Evolutionary conservation across 345 rosid species (phyloP).

Genomic region (Populus simonii): DNA sequence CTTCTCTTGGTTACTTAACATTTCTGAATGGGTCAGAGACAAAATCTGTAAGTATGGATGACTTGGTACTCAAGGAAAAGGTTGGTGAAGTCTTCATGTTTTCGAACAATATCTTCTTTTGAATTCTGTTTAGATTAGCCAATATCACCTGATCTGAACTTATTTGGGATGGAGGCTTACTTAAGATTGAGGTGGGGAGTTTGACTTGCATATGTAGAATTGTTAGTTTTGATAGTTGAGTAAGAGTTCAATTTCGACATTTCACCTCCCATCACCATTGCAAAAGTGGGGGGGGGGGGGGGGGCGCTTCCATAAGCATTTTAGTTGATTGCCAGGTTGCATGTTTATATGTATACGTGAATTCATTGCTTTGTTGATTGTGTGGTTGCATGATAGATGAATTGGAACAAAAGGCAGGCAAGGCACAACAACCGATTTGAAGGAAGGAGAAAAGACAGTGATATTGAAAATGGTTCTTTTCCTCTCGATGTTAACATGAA

Average conservation of each 20-base stretch:
- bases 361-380: slow-evolving; percentile 2
- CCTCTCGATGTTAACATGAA: slow-evolving; percentile 31
- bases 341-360: not conserved
- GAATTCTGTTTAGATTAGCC: not conserved
- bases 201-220: not conserved
- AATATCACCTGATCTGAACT: not conserved
- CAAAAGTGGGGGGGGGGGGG: no score
- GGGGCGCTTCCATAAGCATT: not conserved
- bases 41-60: slow-evolving; percentile 43
- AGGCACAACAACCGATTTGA: slow-evolving; percentile 36
- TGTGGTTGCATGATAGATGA: slow-evolving; percentile 39
- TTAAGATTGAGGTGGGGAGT: not conserved
- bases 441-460: slow-evolving; percentile 39
- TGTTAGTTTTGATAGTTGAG: no score
- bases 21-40: slow-evolving; percentile 29
- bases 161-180: not conserved
- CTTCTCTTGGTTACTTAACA: slow-evolving; percentile 26
- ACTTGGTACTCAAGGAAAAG: slow-evolving; percentile 38
- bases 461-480: slow-evolving; percentile 43
- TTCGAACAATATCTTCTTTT: not conserved
- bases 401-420: slow-evolving; percentile 39
- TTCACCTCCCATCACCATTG: no score
- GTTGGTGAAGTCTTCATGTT: slow-evolving; percentile 32
- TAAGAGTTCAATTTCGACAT: no score
- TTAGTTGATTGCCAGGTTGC: not conserved